Base-by-base conservation (phyloP, 805 yeast genomes). In the Starmerella cellae region DNA sequence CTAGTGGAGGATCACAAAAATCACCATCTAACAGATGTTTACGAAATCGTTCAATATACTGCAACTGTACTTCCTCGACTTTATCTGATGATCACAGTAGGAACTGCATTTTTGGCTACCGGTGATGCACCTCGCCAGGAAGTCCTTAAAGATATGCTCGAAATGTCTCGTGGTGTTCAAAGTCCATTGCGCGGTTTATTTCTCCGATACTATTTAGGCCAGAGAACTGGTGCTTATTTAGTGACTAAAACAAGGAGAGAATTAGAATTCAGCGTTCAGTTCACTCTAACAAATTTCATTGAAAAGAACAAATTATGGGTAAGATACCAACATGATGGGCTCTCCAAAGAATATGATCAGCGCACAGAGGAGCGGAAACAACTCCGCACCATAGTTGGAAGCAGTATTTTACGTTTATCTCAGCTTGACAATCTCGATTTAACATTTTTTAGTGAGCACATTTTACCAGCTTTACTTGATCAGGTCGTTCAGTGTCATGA, bases 291-390 rank as follows among this genome's bases (percentile, higher is more conserved):
- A 17, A 91, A 91, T 59, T 91, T 91, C 59, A 77, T 88, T 44
- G 98, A 91, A 60, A 91, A 91, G 98, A 91, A 91, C 65, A 91
- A 91, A 60, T 68, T 91, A 37, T 91, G 98, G 98, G 97, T 91
- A 3, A 72, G 98, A 39, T 66, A 87, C 50, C 97, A 88, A 62
- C 95, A 87, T 59, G 95, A 85, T 61, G 97, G 97, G 2, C 95
- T 84, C 48, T 74, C 88, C 3, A 72, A 81, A 33, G 95, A 88
- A 54, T 71, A 82, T 31, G 74, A 69, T 30, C 74, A 79, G 58
- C 70, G 96, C 43, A 72, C 70, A 19, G 70, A 68, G 46, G 97
- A 91, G 61, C 70, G 98, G 19, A 77, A 78, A 54, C 96, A 91
- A 61, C 69, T 91, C 48, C 87, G 83, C 63, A 84, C 87, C 43